These are phyloP conservation scores for Nothopassalora personata DNA, from an alignment of 2,329 filamentous ascomycete genomes.

Conservation along the genomic window DNA sequence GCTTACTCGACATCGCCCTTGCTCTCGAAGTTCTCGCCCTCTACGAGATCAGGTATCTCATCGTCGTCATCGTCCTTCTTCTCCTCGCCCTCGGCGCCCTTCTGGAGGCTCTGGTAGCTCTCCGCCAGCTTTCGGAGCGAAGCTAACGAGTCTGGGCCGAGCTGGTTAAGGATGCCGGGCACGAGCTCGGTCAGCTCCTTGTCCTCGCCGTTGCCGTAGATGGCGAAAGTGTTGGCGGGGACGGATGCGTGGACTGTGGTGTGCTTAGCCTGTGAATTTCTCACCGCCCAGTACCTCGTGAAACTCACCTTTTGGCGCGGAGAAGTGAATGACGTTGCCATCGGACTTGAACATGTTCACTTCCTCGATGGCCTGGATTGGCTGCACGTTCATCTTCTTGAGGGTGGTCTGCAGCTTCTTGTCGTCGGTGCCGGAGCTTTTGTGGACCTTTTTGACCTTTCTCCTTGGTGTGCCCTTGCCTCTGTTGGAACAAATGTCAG, in stretches of 20 bases:
- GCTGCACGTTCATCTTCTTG: conserved; percentile 99
- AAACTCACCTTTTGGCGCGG: conserved; percentile 84
- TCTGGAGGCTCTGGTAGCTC: conserved; percentile 99
- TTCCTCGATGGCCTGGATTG: conserved; percentile 98
- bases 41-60: conserved; percentile 94
- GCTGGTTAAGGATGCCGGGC: conserved; percentile 98
- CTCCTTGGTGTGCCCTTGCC: conserved; percentile 97
- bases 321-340: conserved; percentile 99
- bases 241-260: conserved; percentile 85
- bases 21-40: conserved; percentile 96
- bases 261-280: not conserved
- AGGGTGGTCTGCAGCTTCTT: conserved; percentile 97
- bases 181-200: conserved; percentile 99
- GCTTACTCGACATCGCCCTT: conserved; percentile 76
- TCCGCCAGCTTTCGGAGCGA: conserved; percentile 97
- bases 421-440: conserved; percentile 89
- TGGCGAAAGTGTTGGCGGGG: conserved; percentile 97
- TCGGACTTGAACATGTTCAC: conserved; percentile 99
- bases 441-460: conserved; percentile 97
- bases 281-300: not conserved
- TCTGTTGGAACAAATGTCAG: conserved; percentile 44
- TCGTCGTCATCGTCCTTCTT: conserved; percentile 66
- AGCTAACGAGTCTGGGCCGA: conserved; percentile 94
- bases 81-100: conserved; percentile 75
- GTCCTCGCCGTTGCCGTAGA: conserved; percentile 98